These are phyloP conservation scores for Setaria viridis DNA, from an alignment of 202 grass and related monocot species.

Conservation along the genomic window DNA sequence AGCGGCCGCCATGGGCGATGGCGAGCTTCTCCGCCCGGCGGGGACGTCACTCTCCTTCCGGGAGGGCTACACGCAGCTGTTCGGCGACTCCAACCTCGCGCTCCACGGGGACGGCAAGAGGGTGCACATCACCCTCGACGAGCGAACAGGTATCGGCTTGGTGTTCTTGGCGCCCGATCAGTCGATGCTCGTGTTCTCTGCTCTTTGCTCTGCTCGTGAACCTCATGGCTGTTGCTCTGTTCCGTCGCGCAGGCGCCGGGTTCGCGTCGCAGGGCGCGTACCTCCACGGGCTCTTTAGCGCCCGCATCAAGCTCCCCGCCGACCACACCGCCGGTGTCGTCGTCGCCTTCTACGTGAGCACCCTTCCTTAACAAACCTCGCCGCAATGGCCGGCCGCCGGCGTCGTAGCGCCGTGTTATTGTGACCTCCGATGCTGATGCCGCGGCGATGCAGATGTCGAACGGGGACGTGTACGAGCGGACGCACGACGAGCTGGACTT, in stretches of 20 bases:
- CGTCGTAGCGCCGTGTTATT: too few species aligned
- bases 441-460: conserved; percentile 64
- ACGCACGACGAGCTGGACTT: conserved; percentile 96
- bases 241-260: conserved; percentile 63
- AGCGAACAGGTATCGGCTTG: conserved; percentile 58
- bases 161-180: neutral
- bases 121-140: conserved; percentile 87
- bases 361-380: neutral
- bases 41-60: conserved; percentile 61
- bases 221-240: conserved; percentile 11
- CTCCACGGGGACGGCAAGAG: conserved; percentile 72
- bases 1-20: conserved; percentile 5
- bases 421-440: neutral
- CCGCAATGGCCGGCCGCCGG: too few species aligned
- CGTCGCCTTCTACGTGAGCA: conserved; percentile 78
- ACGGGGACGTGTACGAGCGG: conserved; percentile 77
- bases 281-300: conserved; percentile 83
- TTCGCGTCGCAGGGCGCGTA: conserved; percentile 79
- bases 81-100: conserved; percentile 88
- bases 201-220: neutral
- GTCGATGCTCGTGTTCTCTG: neutral
- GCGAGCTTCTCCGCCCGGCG: conserved; percentile 33
- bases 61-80: conserved; percentile 91
- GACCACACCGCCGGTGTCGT: conserved; percentile 89
- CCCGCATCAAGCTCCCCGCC: conserved; percentile 85